phyloP scores from a whole-genome alignment of 78 protist species.

The Dictyostelium purpureum region DNA sequence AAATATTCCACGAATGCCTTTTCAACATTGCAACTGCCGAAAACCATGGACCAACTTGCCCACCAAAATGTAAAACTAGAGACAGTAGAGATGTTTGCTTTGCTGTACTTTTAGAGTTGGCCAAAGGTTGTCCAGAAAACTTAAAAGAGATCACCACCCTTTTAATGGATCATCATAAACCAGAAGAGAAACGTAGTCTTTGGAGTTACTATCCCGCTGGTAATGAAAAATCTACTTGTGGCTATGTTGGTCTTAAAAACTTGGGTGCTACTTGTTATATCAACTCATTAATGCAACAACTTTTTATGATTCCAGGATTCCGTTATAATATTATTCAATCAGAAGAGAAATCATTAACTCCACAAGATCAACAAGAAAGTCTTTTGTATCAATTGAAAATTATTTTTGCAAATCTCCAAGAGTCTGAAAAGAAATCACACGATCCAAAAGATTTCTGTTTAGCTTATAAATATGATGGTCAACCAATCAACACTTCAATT shows the following conservation, averaged over 20 bases:
- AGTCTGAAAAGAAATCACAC: conserved; percentile 81
- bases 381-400: conserved; percentile 69
- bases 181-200: conserved; percentile 33
- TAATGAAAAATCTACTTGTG: conserved; percentile 79
- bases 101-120: conserved; percentile 60
- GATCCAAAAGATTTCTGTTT: conserved; percentile 79
- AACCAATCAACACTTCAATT: conserved; percentile 60
- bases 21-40: conserved; percentile 83
- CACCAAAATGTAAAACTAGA: conserved; percentile 81
- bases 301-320: conserved; percentile 81
- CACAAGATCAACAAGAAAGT: conserved; percentile 29
- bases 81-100: conserved; percentile 63
- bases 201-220: conserved; percentile 82
- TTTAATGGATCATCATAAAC: conserved; percentile 42
- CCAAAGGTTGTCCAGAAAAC: conserved; percentile 31
- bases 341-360: conserved; percentile 17
- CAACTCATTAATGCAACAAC: conserved; percentile 90
- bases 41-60: conserved; percentile 75
- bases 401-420: conserved; percentile 82
- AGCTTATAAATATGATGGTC: conserved; percentile 81
- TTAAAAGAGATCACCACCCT: neutral
- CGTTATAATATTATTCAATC: conserved; percentile 64
- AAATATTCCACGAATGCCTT: conserved; percentile 59
- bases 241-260: conserved; percentile 90
- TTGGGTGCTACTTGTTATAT: conserved; percentile 95